A percentile compares a stretch with the other conserved stretches of the same genome.
Conservation (phyloP, 2,329 filamentous ascomycete species). For the Epicoccum nigrum region DNA sequence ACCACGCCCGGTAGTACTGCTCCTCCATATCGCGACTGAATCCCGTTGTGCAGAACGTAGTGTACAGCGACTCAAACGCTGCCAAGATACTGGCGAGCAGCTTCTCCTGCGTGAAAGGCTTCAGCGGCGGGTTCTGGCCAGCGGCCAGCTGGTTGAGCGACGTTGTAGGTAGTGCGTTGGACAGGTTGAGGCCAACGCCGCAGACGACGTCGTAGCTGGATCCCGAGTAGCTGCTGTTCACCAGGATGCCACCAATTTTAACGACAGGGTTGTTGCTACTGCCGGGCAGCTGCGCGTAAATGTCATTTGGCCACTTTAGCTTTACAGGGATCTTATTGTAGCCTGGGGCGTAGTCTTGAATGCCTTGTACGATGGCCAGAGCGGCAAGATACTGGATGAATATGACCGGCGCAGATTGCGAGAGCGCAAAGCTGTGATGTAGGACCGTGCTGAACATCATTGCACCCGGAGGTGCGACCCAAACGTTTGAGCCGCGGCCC, state of each 20-base stretch:
- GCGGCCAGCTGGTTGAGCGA: constrained; percentile 76
- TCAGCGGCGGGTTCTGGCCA: constrained; percentile 44
- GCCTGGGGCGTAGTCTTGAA: constrained; percentile 77
- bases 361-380: constrained; percentile 82
- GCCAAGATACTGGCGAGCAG: constrained; percentile 82
- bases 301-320: constrained; percentile 98
- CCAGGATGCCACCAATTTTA: constrained; percentile 92
- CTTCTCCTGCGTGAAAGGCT: constrained; percentile 73
- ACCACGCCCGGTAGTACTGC: constrained; percentile 71
- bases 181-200: constrained; percentile 82
- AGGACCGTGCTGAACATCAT: constrained; percentile 89
- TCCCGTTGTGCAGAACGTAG: constrained; percentile 73
- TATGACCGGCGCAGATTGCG: constrained; percentile 76
- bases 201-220: constrained; percentile 83
- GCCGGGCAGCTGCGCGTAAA: constrained; percentile 61
- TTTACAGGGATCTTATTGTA: constrained; percentile 80
- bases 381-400: constrained; percentile 95
- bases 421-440: constrained; percentile 78
- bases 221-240: constrained; percentile 81
- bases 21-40: constrained; percentile 76
- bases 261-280: constrained; percentile 65
- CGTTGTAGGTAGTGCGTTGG: constrained; percentile 84
- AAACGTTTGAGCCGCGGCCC: constrained; percentile 89
- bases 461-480: constrained; percentile 86
- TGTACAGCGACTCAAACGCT: constrained; percentile 78